Evolutionary conservation across 345 rosid species (phyloP), one percentile per base, ranked within the genome.

Genomic region (Boechera stricta): DNA sequence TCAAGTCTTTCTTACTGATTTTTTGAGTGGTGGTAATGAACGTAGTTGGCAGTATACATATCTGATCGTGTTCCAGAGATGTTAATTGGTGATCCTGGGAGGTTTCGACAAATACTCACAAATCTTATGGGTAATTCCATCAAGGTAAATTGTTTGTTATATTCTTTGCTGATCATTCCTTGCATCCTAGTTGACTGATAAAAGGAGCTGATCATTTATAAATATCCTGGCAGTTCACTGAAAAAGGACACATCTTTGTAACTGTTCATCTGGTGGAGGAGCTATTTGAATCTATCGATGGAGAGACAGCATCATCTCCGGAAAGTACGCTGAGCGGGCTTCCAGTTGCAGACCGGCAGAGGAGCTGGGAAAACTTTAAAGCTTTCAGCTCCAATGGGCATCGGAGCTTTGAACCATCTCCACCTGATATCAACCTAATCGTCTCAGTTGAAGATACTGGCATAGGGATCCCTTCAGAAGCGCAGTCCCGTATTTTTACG

Each of bases 391-490:
- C 77, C 72, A 90, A 82, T 67, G 87, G 86, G 38, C 61, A 85
- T n/a, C 35, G 5, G 66, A 35, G 73, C 24, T 63, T 77, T 68
- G 76, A 77, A 10, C 63, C 82, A 53, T 81, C 86, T 58, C 74
- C 85, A 26, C 73, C 85, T 35, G 83, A 86, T 64, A 61, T 92
- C 72, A 86, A 87, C 78, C 75, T 94, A 58, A 86, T 94, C 3
- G 86, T 94, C 51, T 94, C 98, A 5, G 98, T 94, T 60, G 98
- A 94, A 81, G 98, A 94, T 81, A 94, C 98, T 10, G 98, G 97
- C 11, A 86, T 66, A 76, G 98, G 98, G 79, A 94, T 94, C 79
- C 98, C 98, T 70, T 41, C 73, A 13, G 92, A 92, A 78, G 92
- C 95, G 18, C 98, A 92, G 63, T 76, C 97, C 60, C 97, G 97